Conservation (phyloP, 176 grass and related monocot species). For the Canna indica region DNA sequence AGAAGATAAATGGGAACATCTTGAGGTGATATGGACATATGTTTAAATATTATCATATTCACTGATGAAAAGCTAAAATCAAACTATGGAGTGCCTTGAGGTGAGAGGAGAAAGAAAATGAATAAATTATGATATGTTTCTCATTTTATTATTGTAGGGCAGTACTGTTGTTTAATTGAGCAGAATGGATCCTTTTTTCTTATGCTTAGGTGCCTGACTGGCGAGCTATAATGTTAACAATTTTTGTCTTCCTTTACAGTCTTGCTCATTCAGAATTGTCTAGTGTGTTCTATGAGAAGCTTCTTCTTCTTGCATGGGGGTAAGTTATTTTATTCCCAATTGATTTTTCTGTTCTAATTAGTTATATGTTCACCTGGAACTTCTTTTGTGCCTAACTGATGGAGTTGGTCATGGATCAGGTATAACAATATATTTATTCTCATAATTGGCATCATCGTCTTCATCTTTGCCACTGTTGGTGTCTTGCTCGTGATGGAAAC, state of each 20-base stretch:
- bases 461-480: slow-evolving; percentile 57
- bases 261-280: slow-evolving; percentile 96
- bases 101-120: background rate
- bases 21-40: too few species aligned
- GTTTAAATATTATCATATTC: background rate
- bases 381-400: background rate
- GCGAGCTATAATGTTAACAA: background rate
- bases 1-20: background rate
- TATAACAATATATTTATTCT: slow-evolving; percentile 49
- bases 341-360: background rate
- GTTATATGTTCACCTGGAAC: background rate
- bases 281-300: slow-evolving; percentile 87
- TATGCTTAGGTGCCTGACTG: background rate
- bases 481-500: slow-evolving; percentile 97
- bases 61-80: background rate
- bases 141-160: too few species aligned
- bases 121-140: background rate
- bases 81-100: background rate
- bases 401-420: slow-evolving; percentile 32
- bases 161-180: background rate
- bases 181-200: background rate
- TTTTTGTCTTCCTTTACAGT: slow-evolving; percentile 30
- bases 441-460: slow-evolving; percentile 46
- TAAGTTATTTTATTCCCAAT: slow-evolving; percentile 26
- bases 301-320: slow-evolving; percentile 67